Percentiles rank a stretch among this genome's conserved stretches.
Evolutionary conservation across 495 filamentous ascomycete species (phyloP).

Genomic region (Aspergillus biplanus): DNA sequence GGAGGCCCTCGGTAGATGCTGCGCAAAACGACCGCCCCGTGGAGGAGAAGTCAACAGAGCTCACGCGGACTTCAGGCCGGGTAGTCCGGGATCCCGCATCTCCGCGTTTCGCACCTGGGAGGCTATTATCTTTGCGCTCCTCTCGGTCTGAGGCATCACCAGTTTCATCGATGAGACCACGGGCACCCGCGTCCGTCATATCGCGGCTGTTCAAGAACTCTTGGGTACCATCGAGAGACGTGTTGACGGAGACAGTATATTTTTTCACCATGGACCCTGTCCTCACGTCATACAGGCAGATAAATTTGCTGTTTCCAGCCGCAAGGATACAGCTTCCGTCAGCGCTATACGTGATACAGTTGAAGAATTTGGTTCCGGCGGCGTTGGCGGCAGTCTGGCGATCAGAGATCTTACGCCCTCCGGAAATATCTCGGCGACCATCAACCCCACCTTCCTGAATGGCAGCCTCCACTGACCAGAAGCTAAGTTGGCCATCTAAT

Average conservation of each 20-base stretch:
- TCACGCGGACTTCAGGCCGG: constrained; percentile 83
- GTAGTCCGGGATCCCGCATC: constrained; percentile 77
- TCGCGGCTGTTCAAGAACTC: constrained; percentile 92
- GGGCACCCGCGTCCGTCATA: constrained; percentile 87
- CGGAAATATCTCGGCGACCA: constrained; percentile 88
- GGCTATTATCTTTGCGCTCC: constrained; percentile 75
- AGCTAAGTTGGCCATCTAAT: constrained; percentile 89
- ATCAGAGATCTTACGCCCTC: constrained; percentile 84
- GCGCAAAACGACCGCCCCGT: constrained; percentile 91
- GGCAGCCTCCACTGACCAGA: constrained; percentile 90
- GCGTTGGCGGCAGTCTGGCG: constrained; percentile 88
- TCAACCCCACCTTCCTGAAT: constrained; percentile 81
- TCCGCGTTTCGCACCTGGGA: constrained; percentile 87
- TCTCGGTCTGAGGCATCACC: constrained; percentile 90
- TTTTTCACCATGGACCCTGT: constrained; percentile 92
- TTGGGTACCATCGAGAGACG: constrained; percentile 92
- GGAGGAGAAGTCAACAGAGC: constrained; percentile 83
- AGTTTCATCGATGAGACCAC: constrained; percentile 78
- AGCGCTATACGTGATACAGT: constrained; percentile 82
- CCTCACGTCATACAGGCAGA: constrained; percentile 89
- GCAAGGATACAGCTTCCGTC: constrained; percentile 91
- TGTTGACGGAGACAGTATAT: constrained; percentile 90
- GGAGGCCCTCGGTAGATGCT: constrained; percentile 88
- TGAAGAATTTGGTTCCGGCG: constrained; percentile 87
- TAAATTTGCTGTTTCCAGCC: constrained; percentile 94